Evolutionary conservation across 768 basidiomycete species (phyloP).

Genomic region (Solioccasus polychromus): DNA sequence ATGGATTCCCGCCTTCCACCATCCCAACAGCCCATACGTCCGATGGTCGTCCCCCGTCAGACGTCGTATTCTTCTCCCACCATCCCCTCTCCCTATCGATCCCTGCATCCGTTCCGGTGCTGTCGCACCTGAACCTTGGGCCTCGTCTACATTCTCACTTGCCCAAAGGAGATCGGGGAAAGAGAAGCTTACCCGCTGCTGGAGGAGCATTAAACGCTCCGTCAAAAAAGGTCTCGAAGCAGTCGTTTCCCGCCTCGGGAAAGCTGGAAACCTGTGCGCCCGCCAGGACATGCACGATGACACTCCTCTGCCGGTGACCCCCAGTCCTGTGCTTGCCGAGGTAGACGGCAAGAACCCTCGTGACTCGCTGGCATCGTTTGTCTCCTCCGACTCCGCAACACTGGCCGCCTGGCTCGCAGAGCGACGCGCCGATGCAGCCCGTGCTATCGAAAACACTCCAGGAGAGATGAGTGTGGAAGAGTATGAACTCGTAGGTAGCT

Average conservation of each 20-base stretch:
- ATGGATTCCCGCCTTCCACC: constrained; percentile 39
- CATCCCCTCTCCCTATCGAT: constrained; percentile 33
- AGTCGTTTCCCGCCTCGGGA: constrained; percentile 18
- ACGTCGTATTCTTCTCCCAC: constrained; percentile 41
- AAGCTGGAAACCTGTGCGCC: constrained; percentile 12
- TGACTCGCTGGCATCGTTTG: constrained; percentile 27
- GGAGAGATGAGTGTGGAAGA: constrained; percentile 43
- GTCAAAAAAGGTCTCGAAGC: constrained; percentile 23
- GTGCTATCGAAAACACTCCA: constrained; percentile 24
- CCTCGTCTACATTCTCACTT: constrained; percentile 20
- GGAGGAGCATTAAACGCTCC: constrained; percentile 34
- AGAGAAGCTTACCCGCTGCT: constrained; percentile 22
- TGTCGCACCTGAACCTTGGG: constrained; percentile 41
- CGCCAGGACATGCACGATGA: constrained; percentile 10
- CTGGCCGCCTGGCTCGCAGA: constrained; percentile 39
- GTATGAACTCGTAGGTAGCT: constrained; percentile 49
- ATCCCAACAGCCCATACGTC: constrained; percentile 56
- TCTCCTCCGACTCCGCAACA: constrained; percentile 34
- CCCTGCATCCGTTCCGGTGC: constrained; percentile 38
- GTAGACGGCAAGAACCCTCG: constrained; percentile 15
- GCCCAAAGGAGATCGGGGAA: constrained; percentile 19
- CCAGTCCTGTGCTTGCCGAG: background rate
- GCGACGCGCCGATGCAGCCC: constrained; percentile 31
- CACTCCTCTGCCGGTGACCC: background rate
- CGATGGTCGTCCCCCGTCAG: constrained; percentile 46